These are phyloP conservation scores for Talaromyces sp. DNA, from an alignment of 2,329 filamentous ascomycete species.

Conservation along the genomic window DNA sequence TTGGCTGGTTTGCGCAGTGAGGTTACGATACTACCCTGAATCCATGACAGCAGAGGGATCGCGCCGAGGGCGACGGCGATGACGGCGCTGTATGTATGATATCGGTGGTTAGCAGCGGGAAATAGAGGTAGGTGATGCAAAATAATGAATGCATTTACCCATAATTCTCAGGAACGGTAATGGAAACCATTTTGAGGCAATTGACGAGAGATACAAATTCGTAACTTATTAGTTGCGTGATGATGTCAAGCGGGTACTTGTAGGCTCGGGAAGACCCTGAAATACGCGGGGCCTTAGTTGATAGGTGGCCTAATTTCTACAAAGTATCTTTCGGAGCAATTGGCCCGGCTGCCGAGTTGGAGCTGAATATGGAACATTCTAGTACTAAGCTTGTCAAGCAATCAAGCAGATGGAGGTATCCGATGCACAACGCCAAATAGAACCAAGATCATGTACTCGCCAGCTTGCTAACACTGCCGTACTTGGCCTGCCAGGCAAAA, in stretches of 20 bases:
- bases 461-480: slow-evolving; percentile 65
- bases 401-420: too few species aligned
- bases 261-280: background rate
- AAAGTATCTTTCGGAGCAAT: background rate
- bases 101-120: background rate
- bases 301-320: background rate
- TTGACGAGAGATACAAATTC: background rate
- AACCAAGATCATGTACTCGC: background rate
- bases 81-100: slow-evolving; percentile 45
- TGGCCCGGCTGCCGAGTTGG: too few species aligned
- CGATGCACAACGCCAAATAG: too few species aligned
- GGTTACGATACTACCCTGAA: slow-evolving; percentile 47
- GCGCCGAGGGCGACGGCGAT: slow-evolving; percentile 50
- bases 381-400: too few species aligned
- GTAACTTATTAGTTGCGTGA: background rate
- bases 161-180: slow-evolving; percentile 46
- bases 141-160: too few species aligned
- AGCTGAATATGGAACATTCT: background rate
- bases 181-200: slow-evolving; percentile 31
- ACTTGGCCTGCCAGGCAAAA: slow-evolving; percentile 98
- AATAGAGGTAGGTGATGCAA: background rate
- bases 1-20: slow-evolving; percentile 48
- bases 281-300: too few species aligned
- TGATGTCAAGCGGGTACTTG: background rate
- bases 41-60: slow-evolving; percentile 49